phyloP scores from a whole-genome alignment of 441 rosid genomes.

The Adansonia grandidieri region DNA sequence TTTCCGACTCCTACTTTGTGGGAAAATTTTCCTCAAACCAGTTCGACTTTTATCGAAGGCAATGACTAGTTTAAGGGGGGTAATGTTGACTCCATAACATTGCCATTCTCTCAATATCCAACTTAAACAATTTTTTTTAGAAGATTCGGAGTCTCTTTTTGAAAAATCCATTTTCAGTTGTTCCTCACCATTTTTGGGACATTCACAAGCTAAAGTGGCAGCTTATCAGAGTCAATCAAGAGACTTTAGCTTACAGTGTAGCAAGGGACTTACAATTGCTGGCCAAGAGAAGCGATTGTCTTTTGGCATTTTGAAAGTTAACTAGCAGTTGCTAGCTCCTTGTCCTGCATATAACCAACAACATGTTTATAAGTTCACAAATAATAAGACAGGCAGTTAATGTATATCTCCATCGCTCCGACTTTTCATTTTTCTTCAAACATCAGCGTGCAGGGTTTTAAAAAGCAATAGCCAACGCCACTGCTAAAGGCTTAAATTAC shows the following conservation, averaged over 20 bases:
- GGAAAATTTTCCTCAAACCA: constrained; percentile 30
- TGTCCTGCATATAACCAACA: constrained; percentile 49
- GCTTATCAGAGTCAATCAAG: constrained; percentile 42
- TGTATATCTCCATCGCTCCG: background rate
- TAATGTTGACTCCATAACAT: constrained; percentile 6
- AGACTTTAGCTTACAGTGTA: constrained; percentile 50
- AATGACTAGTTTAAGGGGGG: background rate
- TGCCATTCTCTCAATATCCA: constrained; percentile 11
- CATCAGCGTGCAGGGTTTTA: background rate
- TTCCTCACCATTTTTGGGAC: constrained; percentile 20
- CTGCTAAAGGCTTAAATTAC: background rate
- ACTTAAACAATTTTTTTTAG: background rate
- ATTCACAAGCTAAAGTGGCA: constrained; percentile 23
- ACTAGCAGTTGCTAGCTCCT: constrained; percentile 64
- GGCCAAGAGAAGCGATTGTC: constrained; percentile 76
- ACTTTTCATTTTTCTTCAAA: no score
- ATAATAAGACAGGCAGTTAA: constrained; percentile 15
- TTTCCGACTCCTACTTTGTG: constrained; percentile 32
- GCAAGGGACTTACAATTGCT: constrained; percentile 62
- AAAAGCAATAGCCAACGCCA: background rate
- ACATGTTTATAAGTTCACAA: background rate
- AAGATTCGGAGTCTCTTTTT: background rate
- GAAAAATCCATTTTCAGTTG: constrained; percentile 26
- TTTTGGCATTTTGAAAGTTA: constrained; percentile 81
- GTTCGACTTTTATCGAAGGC: constrained; percentile 30